These are phyloP conservation scores for Monosporascus cannonballus DNA, from an alignment of 2,329 filamentous ascomycete species.

Conservation along the genomic window DNA sequence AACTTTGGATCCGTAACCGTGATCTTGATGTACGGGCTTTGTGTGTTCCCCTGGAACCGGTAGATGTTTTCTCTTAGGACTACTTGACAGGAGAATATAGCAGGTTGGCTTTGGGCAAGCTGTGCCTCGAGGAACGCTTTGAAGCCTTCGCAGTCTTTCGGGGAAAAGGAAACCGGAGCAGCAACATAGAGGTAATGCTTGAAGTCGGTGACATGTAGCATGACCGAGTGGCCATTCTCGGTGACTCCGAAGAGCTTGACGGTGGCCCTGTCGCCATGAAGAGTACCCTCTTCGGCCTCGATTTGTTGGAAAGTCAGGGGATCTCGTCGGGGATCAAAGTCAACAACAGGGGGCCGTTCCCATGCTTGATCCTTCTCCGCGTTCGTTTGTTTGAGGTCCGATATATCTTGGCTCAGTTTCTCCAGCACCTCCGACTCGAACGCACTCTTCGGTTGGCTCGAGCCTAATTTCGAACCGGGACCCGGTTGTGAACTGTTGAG, in stretches of 20 bases:
- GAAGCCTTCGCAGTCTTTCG: constrained; percentile 71
- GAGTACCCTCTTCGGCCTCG: constrained; percentile 82
- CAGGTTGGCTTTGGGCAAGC: constrained; percentile 64
- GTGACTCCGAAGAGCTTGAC: constrained; percentile 95
- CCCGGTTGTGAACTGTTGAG: constrained; percentile 59
- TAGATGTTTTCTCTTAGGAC: constrained; percentile 86
- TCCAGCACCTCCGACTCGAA: constrained; percentile 94
- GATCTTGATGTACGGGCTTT: constrained; percentile 89
- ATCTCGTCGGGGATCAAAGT: constrained; percentile 53
- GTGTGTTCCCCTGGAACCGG: constrained; percentile 87
- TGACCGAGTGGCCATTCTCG: constrained; percentile 74
- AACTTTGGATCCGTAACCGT: constrained; percentile 84
- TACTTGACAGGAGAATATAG: constrained; percentile 76
- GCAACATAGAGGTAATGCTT: constrained; percentile 93
- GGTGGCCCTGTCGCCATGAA: constrained; percentile 68
- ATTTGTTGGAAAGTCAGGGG: constrained; percentile 91
- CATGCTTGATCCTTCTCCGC: constrained; percentile 91
- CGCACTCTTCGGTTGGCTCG: constrained; percentile 77
- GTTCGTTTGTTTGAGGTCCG: constrained; percentile 76
- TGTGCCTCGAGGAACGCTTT: constrained; percentile 74
- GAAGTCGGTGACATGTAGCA: constrained; percentile 93
- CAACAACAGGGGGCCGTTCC: constrained; percentile 55
- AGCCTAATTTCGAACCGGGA: constrained; percentile 57
- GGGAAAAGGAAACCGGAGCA: constrained; percentile 75
- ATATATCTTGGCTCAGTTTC: constrained; percentile 92